Percentiles rank a stretch among this genome's conserved stretches.
phyloP scores from a whole-genome alignment of 2,329 filamentous ascomycete species.

The Daldinia sp. region DNA sequence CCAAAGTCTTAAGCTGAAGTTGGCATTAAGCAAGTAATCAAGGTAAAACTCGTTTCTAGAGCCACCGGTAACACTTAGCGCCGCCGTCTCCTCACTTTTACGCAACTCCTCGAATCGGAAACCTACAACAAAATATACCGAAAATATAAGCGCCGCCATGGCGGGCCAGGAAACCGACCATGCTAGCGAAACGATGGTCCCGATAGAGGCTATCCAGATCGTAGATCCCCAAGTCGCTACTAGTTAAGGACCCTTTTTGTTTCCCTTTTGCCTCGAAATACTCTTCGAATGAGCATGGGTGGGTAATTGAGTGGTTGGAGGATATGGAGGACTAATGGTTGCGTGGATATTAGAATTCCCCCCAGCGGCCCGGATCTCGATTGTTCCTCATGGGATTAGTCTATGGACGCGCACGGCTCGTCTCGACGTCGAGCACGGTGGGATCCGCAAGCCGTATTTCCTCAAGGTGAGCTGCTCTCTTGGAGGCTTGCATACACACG shows the following conservation, averaged over 20 bases:
- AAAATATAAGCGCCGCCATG: constrained; percentile 7
- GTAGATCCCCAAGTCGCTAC: constrained; percentile 25
- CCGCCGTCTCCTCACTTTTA: constrained; percentile 11
- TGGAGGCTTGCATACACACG: background rate
- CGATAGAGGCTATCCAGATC: constrained; percentile 17
- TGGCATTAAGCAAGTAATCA: background rate
- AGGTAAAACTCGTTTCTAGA: background rate
- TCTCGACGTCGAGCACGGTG: constrained; percentile 20
- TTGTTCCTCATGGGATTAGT: constrained; percentile 29
- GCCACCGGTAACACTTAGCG: constrained; percentile 12
- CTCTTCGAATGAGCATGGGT: no score
- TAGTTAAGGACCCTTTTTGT: constrained; percentile 1
- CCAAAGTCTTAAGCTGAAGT: background rate
- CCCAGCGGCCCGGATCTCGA: constrained; percentile 7
- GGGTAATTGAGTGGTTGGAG: background rate
- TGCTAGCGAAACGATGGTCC: constrained; percentile 2
- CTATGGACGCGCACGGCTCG: constrained; percentile 39
- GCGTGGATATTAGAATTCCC: constrained; percentile 21
- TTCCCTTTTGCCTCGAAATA: no score
- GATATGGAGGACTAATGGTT: background rate
- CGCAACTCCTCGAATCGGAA: background rate
- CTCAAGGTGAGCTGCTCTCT: constrained; percentile 25
- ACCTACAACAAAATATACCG: background rate
- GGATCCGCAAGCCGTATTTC: constrained; percentile 18
- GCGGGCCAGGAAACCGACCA: background rate